Percentiles rank a stretch among this genome's conserved stretches.
phyloP scores from a whole-genome alignment of 805 yeast species.

The Candida xyloterini region DNA sequence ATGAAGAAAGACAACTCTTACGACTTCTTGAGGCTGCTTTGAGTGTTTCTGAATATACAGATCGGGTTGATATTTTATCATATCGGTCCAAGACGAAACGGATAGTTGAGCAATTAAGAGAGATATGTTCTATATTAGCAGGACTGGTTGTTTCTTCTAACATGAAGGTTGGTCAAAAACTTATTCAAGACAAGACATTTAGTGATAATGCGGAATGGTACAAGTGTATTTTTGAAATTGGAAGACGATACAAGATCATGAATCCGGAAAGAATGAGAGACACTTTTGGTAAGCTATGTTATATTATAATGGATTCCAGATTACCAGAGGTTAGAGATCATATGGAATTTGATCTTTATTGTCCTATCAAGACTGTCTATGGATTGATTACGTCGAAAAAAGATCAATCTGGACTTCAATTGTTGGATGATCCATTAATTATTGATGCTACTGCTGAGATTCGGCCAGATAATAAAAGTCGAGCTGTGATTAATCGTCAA shows the following conservation, averaged over 20 bases:
- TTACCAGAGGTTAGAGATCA: conserved; percentile 65
- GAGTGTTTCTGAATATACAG: conserved; percentile 77
- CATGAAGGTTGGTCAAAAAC: conserved; percentile 62
- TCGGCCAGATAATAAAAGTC: conserved; percentile 52
- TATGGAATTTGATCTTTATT: conserved; percentile 73
- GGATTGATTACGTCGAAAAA: conserved; percentile 42
- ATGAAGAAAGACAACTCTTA: conserved; percentile 66
- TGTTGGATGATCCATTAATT: conserved; percentile 58
- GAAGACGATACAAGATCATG: conserved; percentile 79
- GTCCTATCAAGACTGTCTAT: conserved; percentile 65
- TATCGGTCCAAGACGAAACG: conserved; percentile 67
- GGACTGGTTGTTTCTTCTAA: conserved; percentile 78
- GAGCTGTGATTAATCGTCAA: conserved; percentile 52
- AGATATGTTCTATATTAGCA: conserved; percentile 74
- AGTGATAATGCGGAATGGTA: conserved; percentile 72
- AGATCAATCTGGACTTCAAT: conserved; percentile 33
- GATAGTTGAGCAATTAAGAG: conserved; percentile 67
- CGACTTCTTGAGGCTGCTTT: conserved; percentile 71
- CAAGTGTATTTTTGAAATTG: conserved; percentile 68
- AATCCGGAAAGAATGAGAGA: conserved; percentile 81
- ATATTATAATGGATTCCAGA: conserved; percentile 83
- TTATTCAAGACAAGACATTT: conserved; percentile 65
- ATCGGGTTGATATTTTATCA: conserved; percentile 67
- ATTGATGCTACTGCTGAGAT: conserved; percentile 68
- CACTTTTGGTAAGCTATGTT: conserved; percentile 74